Base-by-base conservation (phyloP, 2,329 filamentous ascomycete species). In the Sporothrix euskadiensis region DNA sequence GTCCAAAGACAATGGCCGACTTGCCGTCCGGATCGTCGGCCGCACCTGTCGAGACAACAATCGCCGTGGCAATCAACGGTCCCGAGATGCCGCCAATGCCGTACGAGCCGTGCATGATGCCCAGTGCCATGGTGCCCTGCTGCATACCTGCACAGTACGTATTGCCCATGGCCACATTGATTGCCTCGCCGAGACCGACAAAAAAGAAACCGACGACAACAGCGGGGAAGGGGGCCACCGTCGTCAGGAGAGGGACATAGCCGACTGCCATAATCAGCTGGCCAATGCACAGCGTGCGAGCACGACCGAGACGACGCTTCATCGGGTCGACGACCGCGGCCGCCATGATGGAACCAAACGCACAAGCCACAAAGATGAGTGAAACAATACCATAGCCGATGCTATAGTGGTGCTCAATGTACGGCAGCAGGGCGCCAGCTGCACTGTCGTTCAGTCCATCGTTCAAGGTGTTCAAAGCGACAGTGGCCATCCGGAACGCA, bases 361-460 rank as follows among this genome's bases (percentile, higher is more conserved):
- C 92, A 77, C 92, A 92, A 61, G 90, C 88, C 41, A 96, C 87
- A 83, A 96, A 97, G 78, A 97, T 92, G 52, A 95, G 84, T 1
- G 93, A 95, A 2, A 96, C 92, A 9, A 93, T 82, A 2, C 90
- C 91, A 80, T 96, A 95, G 57, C 90, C 91, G 73, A 96, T 93
- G 73, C 85, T 77, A 79, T 95, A 97, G 78, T 92, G 81, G 61
- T 86, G 85, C 80, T 95, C 92, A 81, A 97, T 92, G 78, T 94
- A 94, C 0, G 93, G 93, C 77, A 97, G 92, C 73, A 96, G 79
- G 12, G 93, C 92, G 78, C 93, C 93, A 1, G 92, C 89, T 0
- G 91, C 90, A 57, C 89, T 88, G 80, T 97, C 94, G 77, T 89
- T 92, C 74, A 96, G 82, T 0, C 92, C 94, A 77, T 91, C 90